These are phyloP conservation scores for Sugiyamaella novakii DNA, from an alignment of 1,139 yeast species.

Conservation along the genomic window DNA sequence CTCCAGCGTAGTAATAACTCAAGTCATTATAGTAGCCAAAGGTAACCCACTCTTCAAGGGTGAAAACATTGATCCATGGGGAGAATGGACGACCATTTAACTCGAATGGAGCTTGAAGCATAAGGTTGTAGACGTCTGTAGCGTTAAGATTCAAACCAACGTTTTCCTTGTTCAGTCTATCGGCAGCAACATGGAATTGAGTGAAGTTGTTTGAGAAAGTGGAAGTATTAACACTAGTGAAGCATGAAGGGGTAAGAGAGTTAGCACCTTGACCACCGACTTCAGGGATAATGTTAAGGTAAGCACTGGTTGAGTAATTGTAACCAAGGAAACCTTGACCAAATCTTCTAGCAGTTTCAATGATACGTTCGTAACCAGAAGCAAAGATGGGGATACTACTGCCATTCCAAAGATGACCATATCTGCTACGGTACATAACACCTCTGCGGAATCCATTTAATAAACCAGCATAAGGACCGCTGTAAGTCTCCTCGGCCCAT, in stretches of 20 bases:
- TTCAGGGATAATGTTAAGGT: conserved; percentile 46
- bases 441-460: conserved; percentile 39
- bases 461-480: conserved; percentile 46
- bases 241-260: conserved; percentile 46
- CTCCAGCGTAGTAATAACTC: conserved; percentile 57
- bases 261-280: conserved; percentile 45
- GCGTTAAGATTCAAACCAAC: conserved; percentile 49
- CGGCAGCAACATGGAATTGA: conserved; percentile 45
- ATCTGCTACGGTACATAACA: conserved; percentile 40
- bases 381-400: conserved; percentile 44
- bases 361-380: conserved; percentile 45
- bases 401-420: conserved; percentile 44
- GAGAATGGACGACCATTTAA: conserved; percentile 57
- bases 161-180: conserved; percentile 45
- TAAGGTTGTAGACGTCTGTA: conserved; percentile 49
- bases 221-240: conserved; percentile 43
- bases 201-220: conserved; percentile 24
- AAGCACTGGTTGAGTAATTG: conserved; percentile 42
- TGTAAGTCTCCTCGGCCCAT: conserved; percentile 36
- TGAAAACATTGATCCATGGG: conserved; percentile 58
- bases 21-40: conserved; percentile 52
- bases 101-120: conserved; percentile 60
- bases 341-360: conserved; percentile 46
- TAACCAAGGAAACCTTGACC: conserved; percentile 48
- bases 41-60: conserved; percentile 55